Evolutionary conservation across 164 flowering plant genomes (phyloP), one percentile per base, ranked within the genome.

Genomic region (Platanus orientalis): DNA sequence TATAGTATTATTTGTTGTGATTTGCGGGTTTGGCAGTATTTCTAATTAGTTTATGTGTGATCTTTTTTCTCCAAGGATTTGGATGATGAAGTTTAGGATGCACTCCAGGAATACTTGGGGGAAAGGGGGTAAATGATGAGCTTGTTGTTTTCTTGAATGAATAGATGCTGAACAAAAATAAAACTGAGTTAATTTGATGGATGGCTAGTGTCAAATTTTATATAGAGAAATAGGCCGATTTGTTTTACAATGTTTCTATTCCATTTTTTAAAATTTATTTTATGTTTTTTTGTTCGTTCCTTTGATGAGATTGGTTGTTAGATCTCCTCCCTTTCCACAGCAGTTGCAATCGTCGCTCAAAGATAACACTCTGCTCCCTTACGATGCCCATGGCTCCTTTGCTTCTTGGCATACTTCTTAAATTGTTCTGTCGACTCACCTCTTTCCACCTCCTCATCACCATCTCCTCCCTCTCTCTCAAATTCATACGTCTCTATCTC

Each of bases 81-180:
- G 83, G 92, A 88, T 50, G 96, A 85, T 56, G 81, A 85, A 58
- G 77, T 94, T 73, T 93, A 86, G 63, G 63, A 79, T 19, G 64
- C 84, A 7, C 79, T 91, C 17, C 77, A 77, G 57, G 86, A 83
- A 0, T 91, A 74, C 73, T 66, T 92, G 79, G 96, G 88, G 73
- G 77, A 54, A 45, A 80, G 99, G 68, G 90, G 36, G 74, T 94
- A 61, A 67, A 75, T 57, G 97, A 89, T 54, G 75, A 84, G 0
- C 86, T 94, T 59, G 91, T 92, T 64, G 79, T 40, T 65, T 94
- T 86, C 79, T 77, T 94, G 84, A 96, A 94, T 72, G 65, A 74
- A 20, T 85, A 82, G 68, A 75, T 91, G 85, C 66, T 54, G 74
- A 76, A 84, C 77, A 94, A 94, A 67, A 94, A 81, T 58, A 86